Base-by-base conservation (phyloP, 208 protist genomes). In the Novymonas esmeraldas region DNA sequence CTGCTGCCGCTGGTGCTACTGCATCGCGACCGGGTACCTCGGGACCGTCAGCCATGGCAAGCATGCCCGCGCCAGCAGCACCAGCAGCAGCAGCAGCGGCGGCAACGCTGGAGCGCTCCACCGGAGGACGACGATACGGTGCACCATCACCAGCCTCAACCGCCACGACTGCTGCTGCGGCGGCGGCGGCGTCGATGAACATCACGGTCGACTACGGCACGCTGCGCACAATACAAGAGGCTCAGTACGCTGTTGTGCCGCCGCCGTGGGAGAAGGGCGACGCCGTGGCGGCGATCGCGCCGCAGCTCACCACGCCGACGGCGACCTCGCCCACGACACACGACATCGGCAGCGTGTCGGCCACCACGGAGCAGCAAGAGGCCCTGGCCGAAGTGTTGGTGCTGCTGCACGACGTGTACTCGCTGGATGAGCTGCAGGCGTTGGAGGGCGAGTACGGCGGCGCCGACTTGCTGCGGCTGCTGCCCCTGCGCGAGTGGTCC, bases 371-470 rank as follows among this genome's bases (percentile, higher is more conserved):
- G 3, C 20, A 76, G n/a, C 68, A 66, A 26, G 68, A 76, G 29
- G 69, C 67, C 36, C 31, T 74, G 3, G 33, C 70, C 18, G 69
- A 68, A 38, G 60, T 71, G 18, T 16, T 84, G n/a, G 59, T 68
- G 36, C 61, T 84, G 16, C 69, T 82, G 18, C 69, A 77, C 33
- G 59, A 76, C 41, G 59, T 91, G 44, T 79, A 84, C 48, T 66
- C 80, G 44, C 56, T 76, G 16, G 76, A 84, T 4, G 85, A 92
- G 60, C 66, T 92, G 42, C 75, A 72, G 48, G 62, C 73, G 65
- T 33, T 89, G 24, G 82, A 92, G 59, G 28, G 52, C 48, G 80
- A 87, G 44, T 89, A 85, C 69, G 83, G 79, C 11, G 49, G 39
- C 29, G 46, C 60, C 24, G 74, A 85, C 41, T 54, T 85, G 59